phyloP scores from a whole-genome alignment of 257 asterid species.

The Solanum gracilifrons region DNA sequence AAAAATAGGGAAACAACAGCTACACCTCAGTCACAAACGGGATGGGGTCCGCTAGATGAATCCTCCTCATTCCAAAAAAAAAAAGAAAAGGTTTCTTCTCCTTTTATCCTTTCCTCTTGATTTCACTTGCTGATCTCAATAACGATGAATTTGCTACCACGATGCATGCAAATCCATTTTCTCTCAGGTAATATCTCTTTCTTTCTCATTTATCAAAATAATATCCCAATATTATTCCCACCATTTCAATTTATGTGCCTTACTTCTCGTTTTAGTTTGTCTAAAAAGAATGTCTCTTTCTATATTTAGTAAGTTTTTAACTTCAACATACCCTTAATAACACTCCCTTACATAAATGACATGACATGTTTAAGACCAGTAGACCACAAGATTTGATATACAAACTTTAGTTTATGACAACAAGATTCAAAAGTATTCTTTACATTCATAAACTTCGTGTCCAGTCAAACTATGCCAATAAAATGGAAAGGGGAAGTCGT shows the following conservation, averaged over 20 bases:
- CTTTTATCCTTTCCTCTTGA: neutral
- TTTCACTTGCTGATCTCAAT: neutral
- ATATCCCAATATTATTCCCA: neutral
- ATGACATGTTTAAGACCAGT: neutral
- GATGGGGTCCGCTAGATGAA: neutral
- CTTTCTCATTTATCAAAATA: neutral
- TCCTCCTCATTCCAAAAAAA: neutral
- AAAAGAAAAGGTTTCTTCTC: neutral
- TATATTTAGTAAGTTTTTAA: neutral
- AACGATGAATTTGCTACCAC: neutral
- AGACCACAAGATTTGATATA: neutral
- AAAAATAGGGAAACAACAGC: neutral
- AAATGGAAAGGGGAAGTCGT: neutral
- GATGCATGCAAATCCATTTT: neutral
- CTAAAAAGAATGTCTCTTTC: neutral
- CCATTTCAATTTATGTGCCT: neutral
- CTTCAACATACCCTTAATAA: neutral
- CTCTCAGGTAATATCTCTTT: neutral
- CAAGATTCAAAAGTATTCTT: neutral
- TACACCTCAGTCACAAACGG: neutral
- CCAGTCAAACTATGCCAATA: neutral
- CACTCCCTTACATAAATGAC: neutral
- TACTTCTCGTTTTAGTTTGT: neutral
- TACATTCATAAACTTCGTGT: neutral
- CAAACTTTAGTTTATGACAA: neutral